Evolutionary conservation across 306 rosid genomes (phyloP).

Genomic region (Castanospermum australe): DNA sequence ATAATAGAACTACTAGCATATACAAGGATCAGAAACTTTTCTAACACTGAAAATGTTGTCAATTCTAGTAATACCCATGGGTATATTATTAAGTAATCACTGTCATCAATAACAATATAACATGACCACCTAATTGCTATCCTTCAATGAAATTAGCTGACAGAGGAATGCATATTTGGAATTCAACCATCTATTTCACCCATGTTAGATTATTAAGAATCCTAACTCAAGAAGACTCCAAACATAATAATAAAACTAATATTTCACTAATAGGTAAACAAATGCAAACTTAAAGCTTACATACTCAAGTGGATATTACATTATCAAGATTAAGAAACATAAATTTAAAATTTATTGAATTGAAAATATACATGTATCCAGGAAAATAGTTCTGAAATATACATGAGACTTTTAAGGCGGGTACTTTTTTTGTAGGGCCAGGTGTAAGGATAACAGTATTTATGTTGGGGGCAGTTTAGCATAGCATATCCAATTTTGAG

Average conservation of each 20-base stretch:
- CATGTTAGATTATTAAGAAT: too few relatives aligned
- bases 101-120: conserved; percentile 1
- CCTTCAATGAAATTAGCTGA: not conserved
- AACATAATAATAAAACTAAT: too few relatives aligned
- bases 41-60: not conserved
- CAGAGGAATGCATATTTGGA: not conserved
- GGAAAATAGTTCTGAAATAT: conserved; percentile 16
- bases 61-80: not conserved
- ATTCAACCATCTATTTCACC: not conserved
- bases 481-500: not conserved
- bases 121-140: not conserved
- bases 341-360: not conserved
- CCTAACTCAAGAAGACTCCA: too few relatives aligned
- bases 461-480: not conserved
- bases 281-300: not conserved
- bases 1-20: not conserved
- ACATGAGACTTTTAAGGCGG: not conserved
- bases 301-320: not conserved
- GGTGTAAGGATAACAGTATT: not conserved
- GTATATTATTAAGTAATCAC: not conserved
- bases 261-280: conserved; percentile 1
- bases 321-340: not conserved
- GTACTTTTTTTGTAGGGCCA: not conserved
- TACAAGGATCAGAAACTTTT: conserved; percentile 17
- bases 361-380: not conserved